Conservation (phyloP, 306 rosid species). For the Castanea sativa region DNA sequence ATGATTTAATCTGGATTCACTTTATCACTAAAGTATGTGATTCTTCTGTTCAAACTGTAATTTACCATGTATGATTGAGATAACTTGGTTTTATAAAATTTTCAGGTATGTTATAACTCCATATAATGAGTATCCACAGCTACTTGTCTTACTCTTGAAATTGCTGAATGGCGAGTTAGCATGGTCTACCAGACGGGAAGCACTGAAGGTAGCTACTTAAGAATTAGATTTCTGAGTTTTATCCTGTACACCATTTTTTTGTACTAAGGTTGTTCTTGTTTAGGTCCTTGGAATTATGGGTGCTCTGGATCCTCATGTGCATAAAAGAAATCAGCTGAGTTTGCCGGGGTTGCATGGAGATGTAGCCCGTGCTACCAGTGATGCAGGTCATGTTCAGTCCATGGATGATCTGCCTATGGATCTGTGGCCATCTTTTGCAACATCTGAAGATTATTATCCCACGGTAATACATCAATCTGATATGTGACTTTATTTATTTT, state of each 20-base stretch:
- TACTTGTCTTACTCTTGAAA: slow-evolving; percentile 88
- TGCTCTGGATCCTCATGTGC: slow-evolving; percentile 95
- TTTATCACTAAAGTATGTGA: slow-evolving; percentile 15
- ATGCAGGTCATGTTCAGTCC: slow-evolving; percentile 86
- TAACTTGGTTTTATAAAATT: slow-evolving; percentile 12
- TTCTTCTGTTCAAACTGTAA: slow-evolving; percentile 14
- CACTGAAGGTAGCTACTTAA: slow-evolving; percentile 64
- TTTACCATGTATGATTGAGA: slow-evolving; percentile 2
- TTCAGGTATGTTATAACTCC: slow-evolving; percentile 95
- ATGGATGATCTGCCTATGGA: slow-evolving; percentile 84
- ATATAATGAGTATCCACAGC: slow-evolving; percentile 79
- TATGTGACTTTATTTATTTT: slow-evolving; percentile 3
- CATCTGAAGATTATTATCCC: slow-evolving; percentile 91
- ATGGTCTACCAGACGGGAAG: slow-evolving; percentile 99
- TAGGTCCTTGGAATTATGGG: slow-evolving; percentile 99
- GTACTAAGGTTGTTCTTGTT: slow-evolving; percentile 22
- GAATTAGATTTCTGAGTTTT: slow-evolving; percentile 20
- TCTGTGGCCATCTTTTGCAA: slow-evolving; percentile 95
- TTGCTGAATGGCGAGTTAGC: slow-evolving; percentile 88
- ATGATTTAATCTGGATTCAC: neutral
- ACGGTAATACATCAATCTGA: slow-evolving; percentile 53
- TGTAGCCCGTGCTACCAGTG: slow-evolving; percentile 71
- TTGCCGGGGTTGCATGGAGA: slow-evolving; percentile 89
- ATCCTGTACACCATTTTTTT: neutral
- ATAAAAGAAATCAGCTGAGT: slow-evolving; percentile 76